Evolutionary conservation across 1,139 yeast species (phyloP).

Genomic region (Sugiyamaella xylanicola): DNA sequence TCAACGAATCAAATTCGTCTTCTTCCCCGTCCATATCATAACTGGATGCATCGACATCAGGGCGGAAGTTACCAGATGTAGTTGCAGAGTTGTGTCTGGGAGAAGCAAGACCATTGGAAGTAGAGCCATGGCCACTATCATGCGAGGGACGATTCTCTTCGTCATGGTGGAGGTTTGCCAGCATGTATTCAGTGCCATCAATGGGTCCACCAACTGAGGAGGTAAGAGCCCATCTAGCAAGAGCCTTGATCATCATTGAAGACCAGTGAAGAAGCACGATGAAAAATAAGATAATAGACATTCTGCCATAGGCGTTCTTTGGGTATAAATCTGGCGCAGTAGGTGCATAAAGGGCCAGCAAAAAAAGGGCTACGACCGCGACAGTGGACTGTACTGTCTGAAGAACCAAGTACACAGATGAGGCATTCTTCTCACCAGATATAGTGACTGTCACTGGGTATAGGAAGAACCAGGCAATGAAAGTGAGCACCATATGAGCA

Average conservation of each 20-base stretch:
- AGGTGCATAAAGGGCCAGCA: slow-evolving; percentile 60
- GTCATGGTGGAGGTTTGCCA: slow-evolving; percentile 30
- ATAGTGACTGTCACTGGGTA: slow-evolving; percentile 74
- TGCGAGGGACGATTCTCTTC: slow-evolving; percentile 30
- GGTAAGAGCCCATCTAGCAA: slow-evolving; percentile 47
- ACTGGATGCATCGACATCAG: slow-evolving; percentile 18
- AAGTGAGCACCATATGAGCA: slow-evolving; percentile 56
- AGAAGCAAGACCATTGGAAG: slow-evolving; percentile 18
- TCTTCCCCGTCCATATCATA: slow-evolving; percentile 19
- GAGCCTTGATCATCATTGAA: slow-evolving; percentile 51
- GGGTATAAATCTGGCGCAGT: slow-evolving; percentile 75
- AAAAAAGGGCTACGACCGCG: slow-evolving; percentile 55
- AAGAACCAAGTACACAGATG: slow-evolving; percentile 55
- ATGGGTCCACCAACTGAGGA: slow-evolving; percentile 36
- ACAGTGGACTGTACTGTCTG: slow-evolving; percentile 55
- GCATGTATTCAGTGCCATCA: slow-evolving; percentile 43
- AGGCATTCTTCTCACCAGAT: slow-evolving; percentile 56
- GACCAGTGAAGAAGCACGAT: slow-evolving; percentile 56
- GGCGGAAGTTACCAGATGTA: slow-evolving; percentile 11
- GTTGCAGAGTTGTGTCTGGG: slow-evolving; percentile 4
- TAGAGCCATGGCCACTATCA: slow-evolving; percentile 36
- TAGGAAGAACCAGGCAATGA: slow-evolving; percentile 53
- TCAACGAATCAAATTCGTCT: slow-evolving; percentile 21
- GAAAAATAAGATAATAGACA: slow-evolving; percentile 62
- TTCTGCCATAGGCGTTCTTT: slow-evolving; percentile 66